phyloP scores from a whole-genome alignment of 768 basidiomycete species.

The Dioszegia crocea region DNA sequence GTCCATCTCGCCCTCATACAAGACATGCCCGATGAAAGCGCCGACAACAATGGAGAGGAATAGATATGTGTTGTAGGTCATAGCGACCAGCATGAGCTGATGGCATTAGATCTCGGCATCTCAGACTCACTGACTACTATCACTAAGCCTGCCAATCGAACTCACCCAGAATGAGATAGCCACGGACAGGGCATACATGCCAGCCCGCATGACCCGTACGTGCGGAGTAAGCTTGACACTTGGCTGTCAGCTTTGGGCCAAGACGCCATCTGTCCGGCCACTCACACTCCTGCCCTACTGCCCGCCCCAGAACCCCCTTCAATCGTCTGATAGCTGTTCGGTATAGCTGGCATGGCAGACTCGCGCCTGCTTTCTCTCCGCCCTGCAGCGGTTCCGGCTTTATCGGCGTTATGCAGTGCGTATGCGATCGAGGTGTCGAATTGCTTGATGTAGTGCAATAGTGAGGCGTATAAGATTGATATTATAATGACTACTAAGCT shows the following conservation, averaged over 20 bases:
- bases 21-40: slow-evolving; percentile 74
- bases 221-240: slow-evolving; percentile 9
- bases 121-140: no score
- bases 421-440: slow-evolving; percentile 33
- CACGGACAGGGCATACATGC: slow-evolving; percentile 68
- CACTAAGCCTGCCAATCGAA: no score
- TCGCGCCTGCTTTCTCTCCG: slow-evolving; percentile 20
- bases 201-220: slow-evolving; percentile 21
- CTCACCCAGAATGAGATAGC: slow-evolving; percentile 53
- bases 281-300: slow-evolving; percentile 12
- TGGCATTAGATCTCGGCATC: no score
- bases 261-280: background rate
- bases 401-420: slow-evolving; percentile 17
- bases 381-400: slow-evolving; percentile 6
- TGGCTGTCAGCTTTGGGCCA: slow-evolving; percentile 14
- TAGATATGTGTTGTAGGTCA: slow-evolving; percentile 94
- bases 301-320: slow-evolving; percentile 20
- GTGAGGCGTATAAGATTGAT: slow-evolving; percentile 37
- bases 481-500: slow-evolving; percentile 37
- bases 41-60: slow-evolving; percentile 76
- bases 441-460: slow-evolving; percentile 28
- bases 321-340: slow-evolving; percentile 22
- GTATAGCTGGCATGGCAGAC: slow-evolving; percentile 25
- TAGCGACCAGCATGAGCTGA: slow-evolving; percentile 76
- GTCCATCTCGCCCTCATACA: slow-evolving; percentile 67